phyloP scores from a whole-genome alignment of 2,329 filamentous ascomycete species.

The Amauroascus niger region DNA sequence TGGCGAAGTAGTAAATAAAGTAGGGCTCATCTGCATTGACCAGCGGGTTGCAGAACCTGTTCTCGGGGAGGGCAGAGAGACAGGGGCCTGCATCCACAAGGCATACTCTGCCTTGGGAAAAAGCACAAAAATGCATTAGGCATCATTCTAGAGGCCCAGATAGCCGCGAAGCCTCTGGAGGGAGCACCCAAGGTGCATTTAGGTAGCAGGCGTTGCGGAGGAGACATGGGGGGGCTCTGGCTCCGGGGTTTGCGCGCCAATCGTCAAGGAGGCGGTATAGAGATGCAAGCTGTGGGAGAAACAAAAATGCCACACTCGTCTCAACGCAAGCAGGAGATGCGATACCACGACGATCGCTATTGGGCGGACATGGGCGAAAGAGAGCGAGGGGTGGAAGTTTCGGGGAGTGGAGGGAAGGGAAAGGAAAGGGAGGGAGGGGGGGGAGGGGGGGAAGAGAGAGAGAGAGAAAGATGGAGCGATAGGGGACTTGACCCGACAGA shows the following conservation, averaged over 20 bases:
- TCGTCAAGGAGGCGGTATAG: background rate
- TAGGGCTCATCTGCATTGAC: constrained; percentile 9
- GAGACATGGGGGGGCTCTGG: background rate
- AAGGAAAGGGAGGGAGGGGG: background rate
- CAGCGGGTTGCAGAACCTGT: constrained; percentile 3
- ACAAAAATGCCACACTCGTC: constrained; percentile 5
- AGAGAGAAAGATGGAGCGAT: background rate
- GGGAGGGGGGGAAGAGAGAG: background rate
- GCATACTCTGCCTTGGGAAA: constrained; percentile 3
- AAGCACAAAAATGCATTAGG: constrained; percentile 4
- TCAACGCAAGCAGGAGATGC: background rate
- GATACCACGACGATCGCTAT: background rate
- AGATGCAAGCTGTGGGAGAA: background rate
- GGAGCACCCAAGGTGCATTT: background rate
- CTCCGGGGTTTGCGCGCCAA: background rate
- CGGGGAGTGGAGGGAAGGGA: background rate
- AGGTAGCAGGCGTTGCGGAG: constrained; percentile 1
- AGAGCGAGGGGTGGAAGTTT: background rate
- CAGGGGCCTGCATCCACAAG: constrained; percentile 1
- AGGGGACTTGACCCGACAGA: background rate
- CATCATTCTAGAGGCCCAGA: constrained; percentile 13
- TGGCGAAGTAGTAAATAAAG: constrained; percentile 7
- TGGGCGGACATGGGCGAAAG: background rate
- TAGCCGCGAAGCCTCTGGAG: constrained; percentile 4
- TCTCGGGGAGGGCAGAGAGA: background rate